Conservation (phyloP, 2,329 filamentous ascomycete genomes). For the Calonectria ilicicola region DNA sequence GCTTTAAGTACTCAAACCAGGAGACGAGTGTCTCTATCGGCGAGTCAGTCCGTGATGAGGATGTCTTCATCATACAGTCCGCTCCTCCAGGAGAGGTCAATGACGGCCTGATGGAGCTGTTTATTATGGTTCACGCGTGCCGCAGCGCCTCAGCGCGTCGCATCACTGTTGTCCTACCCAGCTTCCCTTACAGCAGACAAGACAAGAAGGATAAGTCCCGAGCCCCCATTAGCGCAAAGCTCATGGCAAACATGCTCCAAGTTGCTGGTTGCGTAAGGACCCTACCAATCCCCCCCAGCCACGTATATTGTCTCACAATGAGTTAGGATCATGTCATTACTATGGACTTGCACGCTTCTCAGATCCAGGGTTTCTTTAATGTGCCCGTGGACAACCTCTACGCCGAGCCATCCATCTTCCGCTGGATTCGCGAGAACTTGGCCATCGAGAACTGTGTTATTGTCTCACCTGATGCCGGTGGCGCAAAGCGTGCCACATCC, state of each 20-base stretch:
- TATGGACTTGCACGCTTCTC: constrained; percentile 94
- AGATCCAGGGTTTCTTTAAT: constrained; percentile 98
- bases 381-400: constrained; percentile 83
- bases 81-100: constrained; percentile 97
- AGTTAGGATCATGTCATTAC: constrained; percentile 76
- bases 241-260: constrained; percentile 98
- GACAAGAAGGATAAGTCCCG: constrained; percentile 96
- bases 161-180: constrained; percentile 95
- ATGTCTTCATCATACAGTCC: constrained; percentile 98
- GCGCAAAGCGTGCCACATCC: constrained; percentile 92
- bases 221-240: constrained; percentile 94
- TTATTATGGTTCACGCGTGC: constrained; percentile 99
- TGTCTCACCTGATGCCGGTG: constrained; percentile 93
- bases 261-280: constrained; percentile 80
- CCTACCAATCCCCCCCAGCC: neutral
- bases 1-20: constrained; percentile 86
- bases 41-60: constrained; percentile 95
- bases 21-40: constrained; percentile 93
- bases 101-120: constrained; percentile 96
- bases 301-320: constrained; percentile 10
- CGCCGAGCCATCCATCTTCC: constrained; percentile 90
- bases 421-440: constrained; percentile 91
- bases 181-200: constrained; percentile 96
- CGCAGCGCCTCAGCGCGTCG: constrained; percentile 77
- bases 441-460: constrained; percentile 88